Evolutionary conservation across 768 basidiomycete species (phyloP).

Genomic region (Lentinula sp.): DNA sequence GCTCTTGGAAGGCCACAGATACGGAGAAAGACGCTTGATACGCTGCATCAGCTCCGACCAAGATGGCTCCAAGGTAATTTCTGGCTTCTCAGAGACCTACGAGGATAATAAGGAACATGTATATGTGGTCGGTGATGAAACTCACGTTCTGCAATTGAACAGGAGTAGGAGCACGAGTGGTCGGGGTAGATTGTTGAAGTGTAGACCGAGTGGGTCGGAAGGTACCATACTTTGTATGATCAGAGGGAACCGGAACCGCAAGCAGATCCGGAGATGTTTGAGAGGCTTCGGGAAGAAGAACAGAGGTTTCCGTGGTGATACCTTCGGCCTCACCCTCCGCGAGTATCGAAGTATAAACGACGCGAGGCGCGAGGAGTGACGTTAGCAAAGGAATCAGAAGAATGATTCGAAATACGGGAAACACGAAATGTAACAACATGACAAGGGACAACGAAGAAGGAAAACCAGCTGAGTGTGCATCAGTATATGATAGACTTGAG

Average conservation of each 20-base stretch:
- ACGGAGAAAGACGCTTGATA: slow-evolving; percentile 62
- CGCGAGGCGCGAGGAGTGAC: slow-evolving; percentile 56
- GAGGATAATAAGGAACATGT: slow-evolving; percentile 5
- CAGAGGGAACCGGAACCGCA: slow-evolving; percentile 30
- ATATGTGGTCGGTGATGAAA: neutral
- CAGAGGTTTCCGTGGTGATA: slow-evolving; percentile 40
- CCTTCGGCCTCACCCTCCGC: slow-evolving; percentile 34
- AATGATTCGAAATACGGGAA: slow-evolving; percentile 62
- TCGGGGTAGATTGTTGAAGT: slow-evolving; percentile 44
- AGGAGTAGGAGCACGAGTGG: slow-evolving; percentile 47
- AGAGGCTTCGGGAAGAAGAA: slow-evolving; percentile 44
- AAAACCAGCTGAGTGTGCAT: slow-evolving; percentile 10
- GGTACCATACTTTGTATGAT: slow-evolving; percentile 68
- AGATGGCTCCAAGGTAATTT: slow-evolving; percentile 56
- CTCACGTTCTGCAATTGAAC: slow-evolving; percentile 26
- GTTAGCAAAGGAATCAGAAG: slow-evolving; percentile 55
- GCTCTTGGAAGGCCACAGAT: slow-evolving; percentile 78
- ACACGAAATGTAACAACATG: slow-evolving; percentile 38
- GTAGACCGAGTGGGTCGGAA: slow-evolving; percentile 50
- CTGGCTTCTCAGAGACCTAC: slow-evolving; percentile 37
- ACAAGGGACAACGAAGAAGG: slow-evolving; percentile 9
- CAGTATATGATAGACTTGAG: slow-evolving; percentile 11
- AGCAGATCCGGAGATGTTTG: slow-evolving; percentile 48
- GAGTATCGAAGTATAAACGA: slow-evolving; percentile 51
- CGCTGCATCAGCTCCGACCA: slow-evolving; percentile 68